These are phyloP conservation scores for Stagonosporopsis rhizophila DNA, from an alignment of 2,329 filamentous ascomycete genomes.

Conservation along the genomic window DNA sequence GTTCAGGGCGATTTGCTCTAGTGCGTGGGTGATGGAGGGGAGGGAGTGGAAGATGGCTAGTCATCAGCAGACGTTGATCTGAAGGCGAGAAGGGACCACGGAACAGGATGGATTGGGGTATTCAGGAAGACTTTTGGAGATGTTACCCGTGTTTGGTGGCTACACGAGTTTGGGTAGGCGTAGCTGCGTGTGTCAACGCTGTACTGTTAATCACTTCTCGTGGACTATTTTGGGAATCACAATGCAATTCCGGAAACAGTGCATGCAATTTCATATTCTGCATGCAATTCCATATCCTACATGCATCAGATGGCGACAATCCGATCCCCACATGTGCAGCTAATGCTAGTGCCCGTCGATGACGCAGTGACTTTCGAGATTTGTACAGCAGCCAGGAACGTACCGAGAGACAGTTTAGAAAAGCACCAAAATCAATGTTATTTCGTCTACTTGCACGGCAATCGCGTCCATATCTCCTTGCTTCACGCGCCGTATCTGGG, in stretches of 20 bases:
- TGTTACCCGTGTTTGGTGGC: neutral
- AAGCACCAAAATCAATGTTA: conserved; percentile 7
- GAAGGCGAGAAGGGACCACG: neutral
- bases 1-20: conserved; percentile 38
- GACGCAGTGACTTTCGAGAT: conserved; percentile 28
- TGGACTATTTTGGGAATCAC: too few relatives aligned
- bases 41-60: conserved; percentile 38
- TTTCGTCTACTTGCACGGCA: neutral
- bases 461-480: neutral
- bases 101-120: neutral
- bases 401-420: neutral
- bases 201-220: too few relatives aligned
- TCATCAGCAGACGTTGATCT: conserved; percentile 41
- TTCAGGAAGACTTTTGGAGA: neutral
- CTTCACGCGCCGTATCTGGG: conserved; percentile 16
- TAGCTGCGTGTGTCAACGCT: too few relatives aligned
- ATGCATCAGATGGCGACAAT: neutral
- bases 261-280: neutral
- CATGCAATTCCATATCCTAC: neutral
- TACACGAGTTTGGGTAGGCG: neutral
- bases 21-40: conserved; percentile 34
- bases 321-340: conserved; percentile 20
- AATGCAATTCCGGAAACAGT: too few relatives aligned
- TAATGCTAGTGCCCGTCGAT: conserved; percentile 27
- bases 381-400: conserved; percentile 9